Base-by-base conservation (phyloP, 2,329 filamentous ascomycete species). In the Colletotrichum theobromicola region DNA sequence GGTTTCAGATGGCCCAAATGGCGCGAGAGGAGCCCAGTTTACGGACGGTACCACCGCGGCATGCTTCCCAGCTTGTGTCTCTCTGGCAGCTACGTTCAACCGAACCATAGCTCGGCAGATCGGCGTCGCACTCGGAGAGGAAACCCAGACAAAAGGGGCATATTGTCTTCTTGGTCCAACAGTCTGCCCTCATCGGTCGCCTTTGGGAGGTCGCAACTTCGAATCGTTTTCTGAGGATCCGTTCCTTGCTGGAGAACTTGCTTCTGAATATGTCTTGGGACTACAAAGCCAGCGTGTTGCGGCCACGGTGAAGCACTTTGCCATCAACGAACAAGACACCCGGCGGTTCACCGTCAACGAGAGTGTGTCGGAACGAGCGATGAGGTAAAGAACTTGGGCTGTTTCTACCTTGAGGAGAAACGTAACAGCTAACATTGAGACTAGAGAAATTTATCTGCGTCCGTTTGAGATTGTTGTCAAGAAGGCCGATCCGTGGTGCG, bases 61-160 rank as follows among this genome's bases (percentile, higher is more conserved):
- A n/a, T 72, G 63, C 30, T 63, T 72, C 24, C 70, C 70, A 18
- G 70, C 63, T 12, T 55, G 50, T 8, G 42, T 57, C 6, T 63
- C 37, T 15, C 3, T 93, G 46, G 92, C 91, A 7, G 90, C 92
- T 7, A 93, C 91, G 10, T 94, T 91, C 85, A 90, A 93, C 77
- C 77, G 85, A 4, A 87, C 90, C 6, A 83, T 93, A 26, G 86
- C 92, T 32, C 82, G 88, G 55, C 82, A 88, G 63, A 86, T 92
- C 24, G 92, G 92, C 13, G 82, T 85, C 15, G 72, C 76, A 2
- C 53, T 79, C 16, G 67, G 77, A 6, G 63, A 75, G 1, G 72
- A 74, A 3, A 67, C 5, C 55, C 71, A 35, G 73, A 79, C 76
- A 16, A 92, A 92, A 79, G 89, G 89, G 16, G 87, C 89, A 3